Percentiles rank a stretch among this genome's conserved stretches.
Evolutionary conservation across 139 green algal species (phyloP).

Genomic region (Prasinococcaceae sp.): DNA sequence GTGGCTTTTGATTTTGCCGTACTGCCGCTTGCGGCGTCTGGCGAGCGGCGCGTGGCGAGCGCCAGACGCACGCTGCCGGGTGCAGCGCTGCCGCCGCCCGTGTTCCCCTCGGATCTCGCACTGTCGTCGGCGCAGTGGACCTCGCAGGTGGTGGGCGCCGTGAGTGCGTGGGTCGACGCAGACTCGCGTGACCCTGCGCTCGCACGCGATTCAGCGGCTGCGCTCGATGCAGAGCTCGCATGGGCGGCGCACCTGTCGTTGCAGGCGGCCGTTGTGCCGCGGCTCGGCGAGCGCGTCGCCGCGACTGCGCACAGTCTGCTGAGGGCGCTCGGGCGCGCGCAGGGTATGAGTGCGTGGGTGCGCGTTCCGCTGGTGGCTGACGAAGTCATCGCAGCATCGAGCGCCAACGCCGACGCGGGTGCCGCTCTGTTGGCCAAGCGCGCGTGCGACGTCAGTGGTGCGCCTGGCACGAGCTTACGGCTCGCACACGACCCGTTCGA

Average conservation of each 20-base stretch:
- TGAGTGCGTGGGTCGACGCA: constrained; percentile 63
- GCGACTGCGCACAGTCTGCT: constrained; percentile 21
- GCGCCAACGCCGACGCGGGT: constrained; percentile 6
- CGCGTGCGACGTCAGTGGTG: not conserved
- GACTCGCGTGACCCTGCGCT: constrained; percentile 37
- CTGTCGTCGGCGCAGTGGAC: constrained; percentile 42
- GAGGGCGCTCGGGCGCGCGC: not conserved
- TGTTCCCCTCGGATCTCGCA: no score
- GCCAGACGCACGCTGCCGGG: no score
- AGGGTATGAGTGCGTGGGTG: constrained; percentile 40
- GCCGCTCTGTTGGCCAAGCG: not conserved
- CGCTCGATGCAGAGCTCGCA: constrained; percentile 63
- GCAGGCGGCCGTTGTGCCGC: constrained; percentile 63
- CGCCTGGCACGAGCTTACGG: not conserved
- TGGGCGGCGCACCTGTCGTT: constrained; percentile 83
- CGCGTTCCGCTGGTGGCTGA: constrained; percentile 43
- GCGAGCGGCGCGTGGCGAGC: no score
- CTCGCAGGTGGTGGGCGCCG: constrained; percentile 42
- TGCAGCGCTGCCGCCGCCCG: no score
- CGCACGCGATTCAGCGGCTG: constrained; percentile 30
- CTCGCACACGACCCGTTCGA: constrained; percentile 34
- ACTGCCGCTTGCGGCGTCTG: no score
- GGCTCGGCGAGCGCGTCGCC: constrained; percentile 52
- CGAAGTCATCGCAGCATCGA: constrained; percentile 18
- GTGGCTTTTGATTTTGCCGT: no score